Conservation (phyloP, 306 rosid species). For the Vachellia collinsii region DNA sequence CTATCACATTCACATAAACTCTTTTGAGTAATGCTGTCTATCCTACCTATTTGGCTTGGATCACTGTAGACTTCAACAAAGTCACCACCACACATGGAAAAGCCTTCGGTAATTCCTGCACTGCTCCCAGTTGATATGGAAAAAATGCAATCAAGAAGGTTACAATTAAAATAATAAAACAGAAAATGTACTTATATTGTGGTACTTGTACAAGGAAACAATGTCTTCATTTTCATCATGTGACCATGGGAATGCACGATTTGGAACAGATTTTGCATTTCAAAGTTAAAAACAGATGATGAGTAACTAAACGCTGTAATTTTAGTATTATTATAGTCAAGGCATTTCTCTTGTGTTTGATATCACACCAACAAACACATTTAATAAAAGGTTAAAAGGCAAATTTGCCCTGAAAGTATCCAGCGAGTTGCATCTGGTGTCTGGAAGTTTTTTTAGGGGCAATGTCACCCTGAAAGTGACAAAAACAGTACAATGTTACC, state of each 20-base stretch:
- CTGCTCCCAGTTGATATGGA: slow-evolving; percentile 49
- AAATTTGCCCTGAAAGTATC: too few relatives aligned
- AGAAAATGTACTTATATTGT: slow-evolving; percentile 1
- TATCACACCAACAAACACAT: neutral
- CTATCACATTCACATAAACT: neutral
- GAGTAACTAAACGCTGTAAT: neutral
- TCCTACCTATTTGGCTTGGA: slow-evolving; percentile 79
- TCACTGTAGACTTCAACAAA: slow-evolving; percentile 90
- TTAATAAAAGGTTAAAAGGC: neutral
- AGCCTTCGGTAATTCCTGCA: slow-evolving; percentile 96
- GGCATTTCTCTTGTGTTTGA: neutral
- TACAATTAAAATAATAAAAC: slow-evolving; percentile 24
- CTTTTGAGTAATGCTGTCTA: slow-evolving; percentile 4
- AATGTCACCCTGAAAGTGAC: too few relatives aligned
- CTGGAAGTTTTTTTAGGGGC: too few relatives aligned
- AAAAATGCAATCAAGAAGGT: slow-evolving; percentile 20
- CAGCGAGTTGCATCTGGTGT: too few relatives aligned
- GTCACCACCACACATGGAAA: slow-evolving; percentile 99
- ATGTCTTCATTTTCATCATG: slow-evolving; percentile 22
- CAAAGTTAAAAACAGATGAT: neutral
- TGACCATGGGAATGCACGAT: slow-evolving; percentile 1
- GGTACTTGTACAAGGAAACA: slow-evolving; percentile 6
- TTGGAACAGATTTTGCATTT: slow-evolving; percentile 3
- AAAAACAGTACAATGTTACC: too few relatives aligned
- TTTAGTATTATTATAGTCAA: neutral